Conservation (phyloP, 2,329 filamentous ascomycete species). For the Emergomyces orientalis region DNA sequence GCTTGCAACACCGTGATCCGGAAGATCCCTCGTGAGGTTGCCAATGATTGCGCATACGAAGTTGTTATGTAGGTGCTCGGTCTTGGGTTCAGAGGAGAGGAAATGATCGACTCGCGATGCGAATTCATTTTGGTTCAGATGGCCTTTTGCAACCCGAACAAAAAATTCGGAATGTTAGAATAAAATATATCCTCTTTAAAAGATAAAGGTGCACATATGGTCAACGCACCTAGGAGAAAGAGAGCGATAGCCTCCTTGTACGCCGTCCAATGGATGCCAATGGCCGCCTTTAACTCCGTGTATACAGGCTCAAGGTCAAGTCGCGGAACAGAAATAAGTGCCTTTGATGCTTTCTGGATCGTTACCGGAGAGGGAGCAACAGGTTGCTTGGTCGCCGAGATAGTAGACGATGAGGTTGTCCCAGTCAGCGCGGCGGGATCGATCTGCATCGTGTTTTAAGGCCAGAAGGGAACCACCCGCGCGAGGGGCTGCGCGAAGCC, state of each 20-base stretch:
- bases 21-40: constrained; percentile 51
- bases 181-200: not conserved
- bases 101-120: constrained; percentile 47
- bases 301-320: constrained; percentile 56
- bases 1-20: constrained; percentile 52
- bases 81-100: constrained; percentile 43
- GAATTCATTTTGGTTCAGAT: constrained; percentile 54
- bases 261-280: constrained; percentile 50
- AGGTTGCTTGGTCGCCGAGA: constrained; percentile 25
- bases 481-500: constrained; percentile 31
- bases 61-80: constrained; percentile 53
- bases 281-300: constrained; percentile 49
- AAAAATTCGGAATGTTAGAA: constrained; percentile 9
- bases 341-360: constrained; percentile 42
- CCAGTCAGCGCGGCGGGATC: constrained; percentile 38
- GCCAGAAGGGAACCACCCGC: constrained; percentile 23
- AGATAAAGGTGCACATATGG: not conserved
- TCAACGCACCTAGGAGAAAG: constrained; percentile 47
- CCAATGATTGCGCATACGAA: constrained; percentile 50
- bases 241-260: constrained; percentile 51
- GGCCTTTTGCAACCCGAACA: constrained; percentile 32
- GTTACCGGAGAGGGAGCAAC: constrained; percentile 17
- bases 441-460: constrained; percentile 35
- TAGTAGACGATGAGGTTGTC: constrained; percentile 27
- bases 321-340: constrained; percentile 47